Base-by-base conservation (phyloP, 768 basidiomycete genomes). In the Leccinum obscurum region DNA sequence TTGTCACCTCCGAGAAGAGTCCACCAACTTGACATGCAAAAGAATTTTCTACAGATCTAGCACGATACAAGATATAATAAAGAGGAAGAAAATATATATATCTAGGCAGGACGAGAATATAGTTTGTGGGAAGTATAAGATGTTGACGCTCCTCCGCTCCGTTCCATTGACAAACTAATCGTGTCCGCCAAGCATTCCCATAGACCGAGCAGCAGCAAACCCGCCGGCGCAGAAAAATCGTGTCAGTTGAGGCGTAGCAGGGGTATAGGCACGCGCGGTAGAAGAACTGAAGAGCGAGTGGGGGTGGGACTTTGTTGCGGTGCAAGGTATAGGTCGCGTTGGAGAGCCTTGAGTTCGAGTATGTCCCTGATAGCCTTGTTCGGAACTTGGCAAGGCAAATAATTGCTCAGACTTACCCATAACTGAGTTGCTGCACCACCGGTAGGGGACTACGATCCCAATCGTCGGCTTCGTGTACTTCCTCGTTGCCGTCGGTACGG, bases 391-490 rank as follows among this genome's bases (percentile, higher is more conserved):
- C 24, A 14, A 8, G 14, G 55, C 9, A 48, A 52, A 48, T n/a
- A 34, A 30, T 17, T 26, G 13, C 15, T 10, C n/a, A 17, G 20
- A 83, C 87, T 81, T 69, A 90, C 88, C 85, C 80, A 68, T 89
- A 91, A 3, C 83, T 80, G 64, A 91, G 74, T 60, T 79, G 81
- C 34, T 79, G 78, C 6, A 86, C 81, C 26, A 87, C 84, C 44
- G 88, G 85, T 2, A 81, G 80, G 3, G 90, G 89, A 1, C 87
- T 89, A 15, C 90, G 80, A 70, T 92, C 90, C 90, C 90, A 91
- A 58, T 89, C 88, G 70, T 92, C 90, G 3, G 87, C 90, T 32
- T 79, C 71, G 68, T 81, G 81, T 10, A 91, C 77, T 69, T 89
- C 80, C 60, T 88, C 84, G 13, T 76, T 74, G 56, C 80, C 81